Conservation (phyloP, 768 basidiomycete species). For the Mycena capillaripes region DNA sequence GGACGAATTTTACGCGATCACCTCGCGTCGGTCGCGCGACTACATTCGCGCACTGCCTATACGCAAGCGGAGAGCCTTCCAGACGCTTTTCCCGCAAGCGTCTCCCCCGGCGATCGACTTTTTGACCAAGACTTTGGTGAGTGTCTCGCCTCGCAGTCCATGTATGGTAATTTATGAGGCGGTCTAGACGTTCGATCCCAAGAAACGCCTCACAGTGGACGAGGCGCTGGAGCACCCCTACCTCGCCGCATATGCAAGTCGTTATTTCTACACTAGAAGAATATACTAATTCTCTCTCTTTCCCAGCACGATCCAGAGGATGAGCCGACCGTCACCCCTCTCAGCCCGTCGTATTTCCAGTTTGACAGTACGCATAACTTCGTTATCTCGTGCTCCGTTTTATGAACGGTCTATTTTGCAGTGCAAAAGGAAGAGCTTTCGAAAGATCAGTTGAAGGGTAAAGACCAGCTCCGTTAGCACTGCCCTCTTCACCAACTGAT, state of each 20-base stretch:
- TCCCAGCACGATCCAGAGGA: constrained; percentile 88
- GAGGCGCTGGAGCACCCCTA: constrained; percentile 89
- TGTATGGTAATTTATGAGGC: neutral
- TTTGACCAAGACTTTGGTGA: constrained; percentile 76
- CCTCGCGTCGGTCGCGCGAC: constrained; percentile 85
- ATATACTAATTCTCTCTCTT: constrained; percentile 28
- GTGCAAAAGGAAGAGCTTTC: constrained; percentile 83
- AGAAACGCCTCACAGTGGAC: constrained; percentile 86
- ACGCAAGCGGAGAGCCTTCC: constrained; percentile 79
- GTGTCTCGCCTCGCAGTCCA: constrained; percentile 21
- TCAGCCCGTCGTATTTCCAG: constrained; percentile 90
- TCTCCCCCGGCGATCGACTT: constrained; percentile 81
- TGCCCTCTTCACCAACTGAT: constrained; percentile 28
- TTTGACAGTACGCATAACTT: constrained; percentile 78
- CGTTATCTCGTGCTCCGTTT: neutral
- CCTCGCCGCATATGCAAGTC: constrained; percentile 78
- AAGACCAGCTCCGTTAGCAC: constrained; percentile 31
- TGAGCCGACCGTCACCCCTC: constrained; percentile 85
- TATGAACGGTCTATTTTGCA: constrained; percentile 41
- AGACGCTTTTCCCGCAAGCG: constrained; percentile 82
- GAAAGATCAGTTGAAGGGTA: constrained; percentile 82
- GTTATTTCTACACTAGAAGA: neutral
- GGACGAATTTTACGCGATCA: constrained; percentile 94
- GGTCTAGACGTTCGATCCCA: constrained; percentile 85
- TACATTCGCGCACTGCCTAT: constrained; percentile 91